Evolutionary conservation across 768 basidiomycete species (phyloP).

Genomic region (Boletus fagicola): DNA sequence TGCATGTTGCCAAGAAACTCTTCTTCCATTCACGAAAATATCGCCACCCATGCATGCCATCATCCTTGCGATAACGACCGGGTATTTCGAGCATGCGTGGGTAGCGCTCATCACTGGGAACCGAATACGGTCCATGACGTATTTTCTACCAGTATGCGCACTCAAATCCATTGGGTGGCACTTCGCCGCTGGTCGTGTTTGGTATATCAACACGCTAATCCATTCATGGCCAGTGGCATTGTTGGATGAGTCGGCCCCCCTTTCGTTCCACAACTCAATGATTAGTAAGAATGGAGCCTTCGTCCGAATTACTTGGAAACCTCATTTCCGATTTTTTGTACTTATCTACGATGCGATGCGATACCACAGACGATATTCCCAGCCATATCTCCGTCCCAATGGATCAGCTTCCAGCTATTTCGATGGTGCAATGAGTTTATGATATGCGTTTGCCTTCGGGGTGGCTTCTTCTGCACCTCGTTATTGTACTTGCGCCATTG

Average conservation of each 20-base stretch:
- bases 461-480: background rate
- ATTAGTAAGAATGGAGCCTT: background rate
- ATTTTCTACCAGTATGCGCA: background rate
- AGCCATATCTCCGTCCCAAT: background rate
- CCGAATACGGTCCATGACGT: background rate
- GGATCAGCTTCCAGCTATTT: background rate
- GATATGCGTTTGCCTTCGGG: background rate
- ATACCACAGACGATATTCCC: background rate
- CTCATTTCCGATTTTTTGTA: background rate
- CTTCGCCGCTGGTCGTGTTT: background rate
- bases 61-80: constrained; percentile 1
- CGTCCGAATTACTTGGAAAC: background rate
- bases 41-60: background rate
- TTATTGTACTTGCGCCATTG: background rate
- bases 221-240: background rate
- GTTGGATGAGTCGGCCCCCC: background rate
- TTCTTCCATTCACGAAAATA: background rate
- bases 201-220: background rate
- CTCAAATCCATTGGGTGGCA: background rate
- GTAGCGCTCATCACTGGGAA: background rate
- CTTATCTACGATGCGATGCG: background rate
- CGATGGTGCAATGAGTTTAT: background rate
- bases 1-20: background rate
- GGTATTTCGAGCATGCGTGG: background rate
- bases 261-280: background rate